These are phyloP conservation scores for Senna tora DNA, from an alignment of 306 rosid species.

Conservation along the genomic window DNA sequence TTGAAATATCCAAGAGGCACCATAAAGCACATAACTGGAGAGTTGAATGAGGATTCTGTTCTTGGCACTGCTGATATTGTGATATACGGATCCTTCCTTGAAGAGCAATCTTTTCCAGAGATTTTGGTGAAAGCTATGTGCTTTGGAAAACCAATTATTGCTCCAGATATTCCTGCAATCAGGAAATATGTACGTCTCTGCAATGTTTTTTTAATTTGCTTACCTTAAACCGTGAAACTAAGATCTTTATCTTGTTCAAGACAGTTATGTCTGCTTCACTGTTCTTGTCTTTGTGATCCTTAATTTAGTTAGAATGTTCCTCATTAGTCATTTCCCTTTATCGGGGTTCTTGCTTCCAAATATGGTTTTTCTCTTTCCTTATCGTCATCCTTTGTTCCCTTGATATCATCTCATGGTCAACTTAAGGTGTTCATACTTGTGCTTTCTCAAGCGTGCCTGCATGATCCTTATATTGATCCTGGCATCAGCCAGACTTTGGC, in stretches of 20 bases:
- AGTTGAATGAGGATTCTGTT: conserved; percentile 60
- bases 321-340: background rate
- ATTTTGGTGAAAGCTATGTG: conserved; percentile 86
- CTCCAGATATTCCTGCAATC: conserved; percentile 81
- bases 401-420: background rate
- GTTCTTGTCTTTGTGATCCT: background rate
- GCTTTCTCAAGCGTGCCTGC: background rate
- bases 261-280: background rate
- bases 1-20: conserved; percentile 77
- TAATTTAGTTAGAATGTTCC: background rate
- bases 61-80: conserved; percentile 68
- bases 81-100: conserved; percentile 84
- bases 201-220: conserved; percentile 31
- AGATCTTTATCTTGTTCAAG: background rate
- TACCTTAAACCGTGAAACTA: background rate
- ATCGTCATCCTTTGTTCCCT: background rate
- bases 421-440: background rate
- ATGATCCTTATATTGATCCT: background rate
- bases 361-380: background rate
- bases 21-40: conserved; percentile 74
- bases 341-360: background rate
- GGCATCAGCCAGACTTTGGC: background rate
- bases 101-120: conserved; percentile 85
- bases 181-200: conserved; percentile 69
- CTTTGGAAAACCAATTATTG: conserved; percentile 86